Conservation (phyloP, 345 rosid species). For the Citrus australasica region DNA sequence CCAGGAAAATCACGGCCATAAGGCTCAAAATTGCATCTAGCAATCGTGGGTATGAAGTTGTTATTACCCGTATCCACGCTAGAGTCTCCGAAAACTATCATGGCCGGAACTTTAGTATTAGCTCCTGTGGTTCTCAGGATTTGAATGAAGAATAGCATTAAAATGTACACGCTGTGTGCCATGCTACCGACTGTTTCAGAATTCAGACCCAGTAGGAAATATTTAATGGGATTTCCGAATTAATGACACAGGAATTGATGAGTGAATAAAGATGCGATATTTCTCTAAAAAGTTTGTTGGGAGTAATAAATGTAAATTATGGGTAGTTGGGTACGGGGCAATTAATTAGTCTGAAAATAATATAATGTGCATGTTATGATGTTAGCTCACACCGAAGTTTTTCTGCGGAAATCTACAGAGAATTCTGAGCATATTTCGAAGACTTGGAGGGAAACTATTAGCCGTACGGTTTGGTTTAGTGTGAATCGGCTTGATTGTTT, state of each 20-base stretch:
- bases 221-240: not conserved
- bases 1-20: conserved; percentile 53
- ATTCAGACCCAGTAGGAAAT: not conserved
- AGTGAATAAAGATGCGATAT: not conserved
- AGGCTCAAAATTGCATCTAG: conserved; percentile 47
- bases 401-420: not conserved
- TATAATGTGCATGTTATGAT: not conserved
- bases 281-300: not conserved
- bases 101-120: conserved; percentile 26
- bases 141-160: conserved; percentile 1
- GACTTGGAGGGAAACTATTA: not conserved
- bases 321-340: not conserved
- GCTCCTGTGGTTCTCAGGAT: conserved; percentile 3
- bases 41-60: conserved; percentile 35
- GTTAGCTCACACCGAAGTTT: too few relatives aligned
- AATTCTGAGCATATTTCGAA: not conserved
- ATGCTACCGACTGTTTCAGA: not conserved
- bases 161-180: not conserved
- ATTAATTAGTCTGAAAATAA: not conserved
- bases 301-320: conserved; percentile 15
- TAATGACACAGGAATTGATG: not conserved
- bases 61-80: conserved; percentile 56
- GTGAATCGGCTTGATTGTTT: too few relatives aligned
- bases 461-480: not conserved
- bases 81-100: conserved; percentile 61